Conservation (phyloP, 2,329 filamentous ascomycete genomes). For the Mollisiaceae sp. region DNA sequence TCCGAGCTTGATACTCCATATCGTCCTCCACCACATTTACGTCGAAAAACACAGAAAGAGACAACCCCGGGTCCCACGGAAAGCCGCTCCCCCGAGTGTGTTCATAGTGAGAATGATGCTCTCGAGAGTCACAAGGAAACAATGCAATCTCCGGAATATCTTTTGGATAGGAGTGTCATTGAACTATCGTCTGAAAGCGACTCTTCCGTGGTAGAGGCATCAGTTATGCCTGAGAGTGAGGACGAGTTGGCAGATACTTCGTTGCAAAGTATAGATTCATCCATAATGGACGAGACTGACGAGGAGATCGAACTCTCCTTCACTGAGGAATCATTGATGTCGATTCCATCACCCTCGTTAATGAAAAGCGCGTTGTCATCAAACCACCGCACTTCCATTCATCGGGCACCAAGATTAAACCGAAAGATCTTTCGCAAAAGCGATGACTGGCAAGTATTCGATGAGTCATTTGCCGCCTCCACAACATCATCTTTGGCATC, state of each 20-base stretch:
- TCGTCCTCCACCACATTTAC: slow-evolving; percentile 25
- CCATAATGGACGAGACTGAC: slow-evolving; percentile 10
- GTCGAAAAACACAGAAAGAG: slow-evolving; percentile 15
- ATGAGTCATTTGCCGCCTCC: slow-evolving; percentile 23
- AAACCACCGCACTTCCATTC: background rate
- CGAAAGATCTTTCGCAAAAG: slow-evolving; percentile 20
- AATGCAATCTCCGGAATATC: background rate
- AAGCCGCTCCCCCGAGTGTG: background rate
- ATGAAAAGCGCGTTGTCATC: slow-evolving; percentile 4
- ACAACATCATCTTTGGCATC: slow-evolving; percentile 19
- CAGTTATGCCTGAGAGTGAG: slow-evolving; percentile 11
- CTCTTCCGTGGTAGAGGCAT: background rate
- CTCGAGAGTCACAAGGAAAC: background rate
- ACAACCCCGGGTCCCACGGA: background rate
- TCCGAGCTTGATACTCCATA: slow-evolving; percentile 34
- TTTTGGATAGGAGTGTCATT: background rate
- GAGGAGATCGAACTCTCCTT: slow-evolving; percentile 18
- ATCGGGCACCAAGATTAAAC: slow-evolving; percentile 19
- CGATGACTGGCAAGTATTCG: slow-evolving; percentile 25
- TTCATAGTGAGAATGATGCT: background rate
- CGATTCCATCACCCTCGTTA: slow-evolving; percentile 12
- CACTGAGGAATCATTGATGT: slow-evolving; percentile 20
- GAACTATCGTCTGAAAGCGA: background rate
- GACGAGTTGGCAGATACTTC: slow-evolving; percentile 18
- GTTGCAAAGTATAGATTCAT: background rate